Percentiles rank a stretch among this genome's conserved stretches.
Conservation (phyloP, 345 rosid genomes). For the Euphorbia lathyris region DNA sequence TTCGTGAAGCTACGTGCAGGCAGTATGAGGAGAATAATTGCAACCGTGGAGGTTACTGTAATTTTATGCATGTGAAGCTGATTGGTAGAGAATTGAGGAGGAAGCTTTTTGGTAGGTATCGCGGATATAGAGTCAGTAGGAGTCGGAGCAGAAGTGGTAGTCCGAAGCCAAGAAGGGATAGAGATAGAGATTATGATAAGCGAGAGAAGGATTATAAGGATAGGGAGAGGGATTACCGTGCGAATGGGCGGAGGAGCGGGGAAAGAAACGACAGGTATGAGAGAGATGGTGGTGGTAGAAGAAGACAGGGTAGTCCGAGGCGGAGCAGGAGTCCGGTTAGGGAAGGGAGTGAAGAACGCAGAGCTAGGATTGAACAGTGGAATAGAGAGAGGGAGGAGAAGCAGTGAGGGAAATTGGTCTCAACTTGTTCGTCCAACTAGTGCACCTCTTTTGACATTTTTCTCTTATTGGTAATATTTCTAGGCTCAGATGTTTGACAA, state of each 20-base stretch:
- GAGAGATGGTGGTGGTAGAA: constrained; percentile 24
- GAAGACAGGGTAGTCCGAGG: constrained; percentile 53
- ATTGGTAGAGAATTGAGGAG: constrained; percentile 79
- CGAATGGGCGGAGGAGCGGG: constrained; percentile 37
- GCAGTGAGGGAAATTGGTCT: no score
- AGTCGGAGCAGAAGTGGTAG: constrained; percentile 74
- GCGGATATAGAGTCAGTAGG: constrained; percentile 42
- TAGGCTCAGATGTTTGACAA: constrained; percentile 15
- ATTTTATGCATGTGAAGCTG: constrained; percentile 85
- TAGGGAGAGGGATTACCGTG: constrained; percentile 33
- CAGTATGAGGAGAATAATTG: constrained; percentile 84
- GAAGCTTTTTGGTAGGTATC: constrained; percentile 65
- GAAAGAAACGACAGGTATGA: constrained; percentile 24
- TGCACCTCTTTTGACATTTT: constrained; percentile 5
- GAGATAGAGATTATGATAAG: constrained; percentile 25
- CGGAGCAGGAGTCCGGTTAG: constrained; percentile 73
- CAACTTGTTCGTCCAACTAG: no score
- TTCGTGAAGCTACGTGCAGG: constrained; percentile 85
- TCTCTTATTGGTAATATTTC: constrained; percentile 25
- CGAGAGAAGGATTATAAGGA: constrained; percentile 8
- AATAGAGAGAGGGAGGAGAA: constrained; percentile 71
- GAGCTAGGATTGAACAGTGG: constrained; percentile 92
- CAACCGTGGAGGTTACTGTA: constrained; percentile 87
- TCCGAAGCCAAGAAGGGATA: constrained; percentile 47
- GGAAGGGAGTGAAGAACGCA: constrained; percentile 84